Percentiles rank a stretch among this genome's conserved stretches.
Evolutionary conservation across 2,329 filamentous ascomycete species (phyloP).

Genomic region (Neonectria neomacrospora): DNA sequence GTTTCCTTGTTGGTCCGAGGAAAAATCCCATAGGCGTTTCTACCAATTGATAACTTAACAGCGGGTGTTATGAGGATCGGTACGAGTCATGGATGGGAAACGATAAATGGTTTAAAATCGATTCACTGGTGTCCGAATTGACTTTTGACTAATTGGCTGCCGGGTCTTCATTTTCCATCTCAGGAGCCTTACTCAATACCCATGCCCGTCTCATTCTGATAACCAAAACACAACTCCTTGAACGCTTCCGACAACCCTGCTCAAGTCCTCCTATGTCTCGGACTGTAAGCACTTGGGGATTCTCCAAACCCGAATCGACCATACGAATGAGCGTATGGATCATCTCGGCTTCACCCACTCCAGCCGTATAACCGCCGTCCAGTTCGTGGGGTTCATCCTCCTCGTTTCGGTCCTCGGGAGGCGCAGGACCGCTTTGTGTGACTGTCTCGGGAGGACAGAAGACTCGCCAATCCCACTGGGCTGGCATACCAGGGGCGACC

Average conservation of each 20-base stretch:
- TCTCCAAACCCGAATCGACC: no score
- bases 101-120: slow-evolving; percentile 1
- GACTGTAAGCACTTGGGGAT: no score
- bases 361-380: neutral
- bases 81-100: slow-evolving; percentile 10
- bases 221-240: neutral
- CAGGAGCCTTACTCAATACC: neutral
- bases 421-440: neutral
- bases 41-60: slow-evolving; percentile 19
- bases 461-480: neutral
- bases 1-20: slow-evolving; percentile 19
- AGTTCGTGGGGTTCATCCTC: neutral
- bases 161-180: neutral
- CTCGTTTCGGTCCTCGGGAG: neutral
- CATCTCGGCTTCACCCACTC: neutral
- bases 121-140: neutral
- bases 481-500: neutral
- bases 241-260: neutral
- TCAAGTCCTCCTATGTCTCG: neutral
- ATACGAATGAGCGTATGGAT: neutral
- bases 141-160: neutral
- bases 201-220: no score
- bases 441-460: neutral
- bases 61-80: slow-evolving; percentile 20
- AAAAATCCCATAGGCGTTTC: slow-evolving; percentile 9